Conservation (phyloP, 306 rosid genomes). For the Fagus sylvatica region DNA sequence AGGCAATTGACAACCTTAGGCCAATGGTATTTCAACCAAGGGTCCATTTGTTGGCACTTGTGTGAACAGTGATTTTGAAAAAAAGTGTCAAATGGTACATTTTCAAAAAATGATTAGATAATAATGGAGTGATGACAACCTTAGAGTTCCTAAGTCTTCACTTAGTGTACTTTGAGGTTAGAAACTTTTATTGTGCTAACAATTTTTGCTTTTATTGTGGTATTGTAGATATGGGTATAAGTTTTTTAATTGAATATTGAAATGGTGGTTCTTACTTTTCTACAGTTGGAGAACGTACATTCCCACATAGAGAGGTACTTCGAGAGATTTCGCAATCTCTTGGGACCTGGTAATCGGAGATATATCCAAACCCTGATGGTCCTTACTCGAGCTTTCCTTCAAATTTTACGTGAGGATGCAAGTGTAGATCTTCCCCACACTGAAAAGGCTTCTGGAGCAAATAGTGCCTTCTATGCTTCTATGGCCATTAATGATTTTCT, state of each 20-base stretch:
- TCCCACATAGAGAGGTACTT: slow-evolving; percentile 67
- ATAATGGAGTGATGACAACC: neutral
- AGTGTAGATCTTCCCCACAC: slow-evolving; percentile 27
- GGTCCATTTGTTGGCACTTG: too few species aligned
- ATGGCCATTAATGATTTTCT: slow-evolving; percentile 85
- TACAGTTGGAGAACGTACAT: slow-evolving; percentile 83
- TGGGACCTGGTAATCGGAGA: slow-evolving; percentile 94
- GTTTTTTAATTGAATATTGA: slow-evolving; percentile 23
- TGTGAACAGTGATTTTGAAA: too few species aligned
- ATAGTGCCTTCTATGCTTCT: slow-evolving; percentile 44
- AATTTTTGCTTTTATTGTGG: neutral
- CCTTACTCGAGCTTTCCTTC: slow-evolving; percentile 68
- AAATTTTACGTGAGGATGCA: slow-evolving; percentile 44
- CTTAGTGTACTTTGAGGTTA: slow-evolving; percentile 10
- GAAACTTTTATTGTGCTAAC: neutral
- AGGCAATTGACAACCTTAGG: neutral
- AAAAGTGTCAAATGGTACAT: too few species aligned
- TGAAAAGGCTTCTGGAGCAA: slow-evolving; percentile 49
- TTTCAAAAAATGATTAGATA: too few species aligned
- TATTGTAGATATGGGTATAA: slow-evolving; percentile 12
- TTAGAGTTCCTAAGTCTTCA: slow-evolving; percentile 5
- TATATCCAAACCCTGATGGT: slow-evolving; percentile 87
- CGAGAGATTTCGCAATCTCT: slow-evolving; percentile 62
- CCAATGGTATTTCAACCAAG: neutral
- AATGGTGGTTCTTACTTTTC: slow-evolving; percentile 22